Evolutionary conservation across 1,284 basidiomycete species (phyloP), one percentile per base, ranked within the genome.

Genomic region (Moniliella sp.): DNA sequence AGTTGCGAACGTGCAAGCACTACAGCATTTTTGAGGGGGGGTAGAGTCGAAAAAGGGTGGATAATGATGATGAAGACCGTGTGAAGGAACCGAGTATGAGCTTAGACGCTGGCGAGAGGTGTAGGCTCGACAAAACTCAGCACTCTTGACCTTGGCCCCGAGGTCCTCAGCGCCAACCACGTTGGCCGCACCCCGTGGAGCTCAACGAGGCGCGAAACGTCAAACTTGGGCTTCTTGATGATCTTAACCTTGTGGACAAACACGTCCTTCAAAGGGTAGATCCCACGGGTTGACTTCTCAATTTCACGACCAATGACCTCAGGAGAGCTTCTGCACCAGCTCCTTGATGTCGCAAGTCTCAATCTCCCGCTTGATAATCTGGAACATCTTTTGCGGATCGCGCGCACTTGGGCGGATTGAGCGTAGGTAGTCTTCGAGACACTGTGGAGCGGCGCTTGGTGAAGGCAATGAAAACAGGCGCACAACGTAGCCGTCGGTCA

Each of bases 361-460:
- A 38, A 83, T 80, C 68, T 99, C 91, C 52, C 88, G 76, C 46
- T 75, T 83, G 75, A 97, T 93, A 66, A 97, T 93, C 72, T 99
- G 91, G 60, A 91, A 84, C 88, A 97, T 97, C 75, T 94, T 94
- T 66, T 82, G 81, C 91, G 73, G 66, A 99, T 97, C 69, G 91
- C 84, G 47, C 82, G 77, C 58, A 97, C 74, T 68, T 99, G 91
- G 55, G 76, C 71, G 15, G 81, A 72, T 67, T 94, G 79, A 35
- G 91, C 91, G 66, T 97, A 99, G 30, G 91, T 94, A 40, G 91
- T 99, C 73, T 94, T 97, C 68, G 78, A 78, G 61, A 97, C 88
- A 69, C 97, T 91, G 63, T 74, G 60, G 76, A 81, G 51, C 88
- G 76, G 53, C 83, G 78, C 71, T 88, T 88, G 61, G 91, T 97